phyloP scores from a whole-genome alignment of 371 early-diverging fungal genomes.

The Batkoa obscura region DNA sequence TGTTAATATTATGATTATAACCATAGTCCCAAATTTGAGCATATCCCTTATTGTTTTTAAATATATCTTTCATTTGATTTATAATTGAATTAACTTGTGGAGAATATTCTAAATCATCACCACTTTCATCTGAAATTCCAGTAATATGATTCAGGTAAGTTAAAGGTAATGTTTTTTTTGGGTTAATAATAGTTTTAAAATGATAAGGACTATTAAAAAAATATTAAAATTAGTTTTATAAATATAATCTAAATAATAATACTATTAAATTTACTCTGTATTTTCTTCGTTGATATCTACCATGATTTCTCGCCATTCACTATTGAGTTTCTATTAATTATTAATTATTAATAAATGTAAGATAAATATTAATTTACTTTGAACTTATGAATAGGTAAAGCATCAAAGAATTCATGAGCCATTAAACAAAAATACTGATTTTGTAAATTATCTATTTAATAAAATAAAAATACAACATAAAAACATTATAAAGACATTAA shows the following conservation, averaged over 20 bases:
- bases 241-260: too few relatives aligned
- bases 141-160: too few relatives aligned
- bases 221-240: too few relatives aligned
- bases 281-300: slow-evolving; percentile 55
- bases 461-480: too few relatives aligned
- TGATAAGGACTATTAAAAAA: too few relatives aligned
- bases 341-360: neutral
- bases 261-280: slow-evolving; percentile 16
- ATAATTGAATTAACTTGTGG: too few relatives aligned
- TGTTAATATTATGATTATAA: slow-evolving; percentile 46
- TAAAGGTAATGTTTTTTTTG: too few relatives aligned
- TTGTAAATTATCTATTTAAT: neutral
- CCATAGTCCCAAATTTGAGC: slow-evolving; percentile 86
- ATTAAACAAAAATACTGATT: slow-evolving; percentile 23
- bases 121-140: too few relatives aligned
- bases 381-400: slow-evolving; percentile 77
- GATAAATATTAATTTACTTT: slow-evolving; percentile 20
- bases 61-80: too few relatives aligned
- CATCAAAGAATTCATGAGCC: slow-evolving; percentile 95
- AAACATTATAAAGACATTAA: too few relatives aligned
- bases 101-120: too few relatives aligned
- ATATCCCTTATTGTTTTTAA: slow-evolving; percentile 30
- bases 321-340: slow-evolving; percentile 27
- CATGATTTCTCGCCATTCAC: slow-evolving; percentile 78
- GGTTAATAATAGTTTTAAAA: too few relatives aligned